Conservation (phyloP, 306 rosid genomes). For the Sesbania bispinosa region DNA sequence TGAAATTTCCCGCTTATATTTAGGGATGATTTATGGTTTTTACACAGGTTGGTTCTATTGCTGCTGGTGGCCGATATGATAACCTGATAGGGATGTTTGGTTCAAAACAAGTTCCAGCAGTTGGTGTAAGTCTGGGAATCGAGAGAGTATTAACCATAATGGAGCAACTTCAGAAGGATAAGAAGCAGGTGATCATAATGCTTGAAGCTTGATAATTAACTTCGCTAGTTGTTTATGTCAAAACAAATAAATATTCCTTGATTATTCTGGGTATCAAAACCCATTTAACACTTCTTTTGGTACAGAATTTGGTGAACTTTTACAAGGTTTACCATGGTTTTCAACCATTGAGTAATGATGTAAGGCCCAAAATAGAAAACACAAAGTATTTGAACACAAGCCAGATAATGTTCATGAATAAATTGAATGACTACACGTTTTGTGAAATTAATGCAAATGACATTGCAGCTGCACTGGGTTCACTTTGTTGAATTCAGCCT, state of each 20-base stretch:
- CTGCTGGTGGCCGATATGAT: conserved; percentile 94
- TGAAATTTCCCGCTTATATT: neutral
- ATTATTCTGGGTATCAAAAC: neutral
- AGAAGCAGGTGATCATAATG: conserved; percentile 60
- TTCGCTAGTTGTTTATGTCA: neutral
- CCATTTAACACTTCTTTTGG: neutral
- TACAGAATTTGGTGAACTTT: neutral
- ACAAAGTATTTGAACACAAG: neutral
- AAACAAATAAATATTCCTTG: neutral
- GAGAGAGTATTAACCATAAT: conserved; percentile 88
- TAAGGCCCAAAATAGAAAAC: neutral
- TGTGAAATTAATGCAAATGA: neutral
- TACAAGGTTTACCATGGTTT: neutral
- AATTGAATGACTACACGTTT: neutral
- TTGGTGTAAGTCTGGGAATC: conserved; percentile 97
- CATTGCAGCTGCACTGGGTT: neutral
- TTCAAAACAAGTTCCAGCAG: conserved; percentile 81
- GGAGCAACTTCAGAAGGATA: conserved; percentile 73
- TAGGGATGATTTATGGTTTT: conserved; percentile 5
- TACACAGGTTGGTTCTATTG: conserved; percentile 88
- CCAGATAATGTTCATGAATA: neutral
- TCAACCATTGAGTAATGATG: neutral
- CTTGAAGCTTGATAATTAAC: neutral
- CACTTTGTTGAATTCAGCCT: neutral
- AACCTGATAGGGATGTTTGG: conserved; percentile 93